Evolutionary conservation across 2,329 filamentous ascomycete genomes (phyloP).

Genomic region (Venturia aucupariae): DNA sequence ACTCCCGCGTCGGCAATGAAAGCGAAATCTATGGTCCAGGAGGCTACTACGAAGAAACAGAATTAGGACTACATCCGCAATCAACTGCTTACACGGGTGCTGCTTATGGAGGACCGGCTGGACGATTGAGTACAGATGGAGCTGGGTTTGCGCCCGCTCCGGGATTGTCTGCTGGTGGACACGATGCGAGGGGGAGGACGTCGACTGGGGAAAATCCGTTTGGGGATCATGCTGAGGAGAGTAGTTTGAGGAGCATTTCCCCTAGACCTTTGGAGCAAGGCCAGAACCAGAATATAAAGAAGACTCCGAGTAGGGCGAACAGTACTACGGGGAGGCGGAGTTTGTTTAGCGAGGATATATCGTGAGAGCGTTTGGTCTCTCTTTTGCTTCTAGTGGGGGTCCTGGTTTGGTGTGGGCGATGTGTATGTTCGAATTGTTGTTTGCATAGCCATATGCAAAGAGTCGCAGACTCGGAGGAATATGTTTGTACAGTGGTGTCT

Average conservation of each 20-base stretch:
- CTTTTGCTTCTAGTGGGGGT: not conserved
- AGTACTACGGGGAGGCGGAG: conserved; percentile 61
- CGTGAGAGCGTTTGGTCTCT: conserved; percentile 7
- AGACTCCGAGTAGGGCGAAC: conserved; percentile 32
- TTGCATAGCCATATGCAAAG: too few species aligned
- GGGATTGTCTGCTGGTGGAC: conserved; percentile 10
- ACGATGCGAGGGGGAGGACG: conserved; percentile 28
- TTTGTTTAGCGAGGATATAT: conserved; percentile 62
- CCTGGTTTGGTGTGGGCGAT: not conserved
- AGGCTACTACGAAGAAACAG: conserved; percentile 68
- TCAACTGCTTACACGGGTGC: conserved; percentile 32
- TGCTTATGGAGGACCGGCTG: conserved; percentile 25
- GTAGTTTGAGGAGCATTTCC: conserved; percentile 59
- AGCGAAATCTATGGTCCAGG: conserved; percentile 52
- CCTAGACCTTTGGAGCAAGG: conserved; percentile 55
- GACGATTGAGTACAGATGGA: conserved; percentile 18
- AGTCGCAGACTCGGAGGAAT: not conserved
- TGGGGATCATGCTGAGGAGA: conserved; percentile 50
- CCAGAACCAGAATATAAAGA: conserved; percentile 36
- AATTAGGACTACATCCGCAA: conserved; percentile 48
- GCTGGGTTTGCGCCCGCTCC: conserved; percentile 36
- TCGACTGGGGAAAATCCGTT: conserved; percentile 49
- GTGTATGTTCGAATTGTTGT: too few species aligned
- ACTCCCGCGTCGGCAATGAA: conserved; percentile 67
- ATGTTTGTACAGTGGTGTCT: not conserved